Percentiles rank a stretch among this genome's conserved stretches.
phyloP scores from a whole-genome alignment of 257 asterid species.

The Gynochthodes officinalis region DNA sequence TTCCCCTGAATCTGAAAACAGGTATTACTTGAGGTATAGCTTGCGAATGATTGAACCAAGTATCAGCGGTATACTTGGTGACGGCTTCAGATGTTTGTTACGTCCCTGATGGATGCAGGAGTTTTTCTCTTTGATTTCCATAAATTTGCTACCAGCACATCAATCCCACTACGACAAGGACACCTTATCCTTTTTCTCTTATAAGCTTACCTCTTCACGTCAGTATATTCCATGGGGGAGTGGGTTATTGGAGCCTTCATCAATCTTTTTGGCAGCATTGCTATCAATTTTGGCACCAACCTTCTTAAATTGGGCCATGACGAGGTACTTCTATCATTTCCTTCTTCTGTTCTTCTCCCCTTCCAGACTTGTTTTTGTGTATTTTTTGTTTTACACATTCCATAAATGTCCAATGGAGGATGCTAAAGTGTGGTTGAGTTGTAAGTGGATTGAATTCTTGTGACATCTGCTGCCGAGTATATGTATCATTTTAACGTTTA shows the following conservation, averaged over 20 bases:
- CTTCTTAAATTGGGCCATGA: conserved; percentile 91
- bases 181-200: not conserved
- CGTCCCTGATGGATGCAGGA: conserved; percentile 4
- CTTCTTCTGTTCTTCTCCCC: not conserved
- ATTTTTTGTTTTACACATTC: not conserved
- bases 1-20: too few relatives aligned
- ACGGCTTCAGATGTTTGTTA: conserved; percentile 11
- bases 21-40: too few relatives aligned
- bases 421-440: not conserved
- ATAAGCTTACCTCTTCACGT: not conserved
- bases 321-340: conserved; percentile 41
- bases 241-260: conserved; percentile 93
- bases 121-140: not conserved
- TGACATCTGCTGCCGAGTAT: too few relatives aligned
- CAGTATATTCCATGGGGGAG: conserved; percentile 67
- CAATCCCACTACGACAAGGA: not conserved
- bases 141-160: conserved; percentile 1
- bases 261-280: conserved; percentile 83
- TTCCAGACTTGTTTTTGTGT: not conserved
- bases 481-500: too few relatives aligned
- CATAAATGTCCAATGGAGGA: not conserved
- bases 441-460: not conserved
- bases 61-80: not conserved
- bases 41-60: too few relatives aligned
- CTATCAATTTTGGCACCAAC: conserved; percentile 95